A percentile compares a stretch with the other conserved stretches of the same genome.
phyloP scores from a whole-genome alignment of 1,284 basidiomycete genomes.

The Irpex sp. region DNA sequence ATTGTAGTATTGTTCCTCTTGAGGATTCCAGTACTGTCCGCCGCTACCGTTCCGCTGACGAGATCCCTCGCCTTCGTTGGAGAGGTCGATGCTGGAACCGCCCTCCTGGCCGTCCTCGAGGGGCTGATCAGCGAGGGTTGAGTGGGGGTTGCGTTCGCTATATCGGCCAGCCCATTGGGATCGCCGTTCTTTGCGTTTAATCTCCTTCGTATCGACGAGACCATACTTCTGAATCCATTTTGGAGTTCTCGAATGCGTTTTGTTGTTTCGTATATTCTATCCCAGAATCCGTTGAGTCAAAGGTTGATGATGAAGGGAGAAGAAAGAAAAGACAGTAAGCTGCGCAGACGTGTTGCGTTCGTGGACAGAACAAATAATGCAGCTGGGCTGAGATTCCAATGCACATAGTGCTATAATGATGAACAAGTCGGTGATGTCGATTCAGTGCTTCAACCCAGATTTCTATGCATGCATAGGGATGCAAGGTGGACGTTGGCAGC shows the following conservation, averaged over 20 bases:
- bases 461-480: too few species aligned
- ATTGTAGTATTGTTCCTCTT: constrained; percentile 70
- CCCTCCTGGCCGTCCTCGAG: constrained; percentile 76
- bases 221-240: constrained; percentile 93
- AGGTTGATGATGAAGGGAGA: constrained; percentile 4
- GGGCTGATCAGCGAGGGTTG: constrained; percentile 67
- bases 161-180: constrained; percentile 87
- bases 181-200: constrained; percentile 72
- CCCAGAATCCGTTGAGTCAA: background rate
- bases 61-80: constrained; percentile 33
- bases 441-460: too few species aligned
- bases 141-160: constrained; percentile 76
- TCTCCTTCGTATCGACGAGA: constrained; percentile 75
- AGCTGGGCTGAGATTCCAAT: too few species aligned
- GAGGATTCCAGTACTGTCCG: constrained; percentile 56
- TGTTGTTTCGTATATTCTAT: constrained; percentile 94
- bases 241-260: constrained; percentile 85
- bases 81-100: constrained; percentile 42
- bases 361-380: too few species aligned
- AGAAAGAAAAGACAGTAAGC: background rate
- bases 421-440: too few species aligned
- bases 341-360: too few species aligned
- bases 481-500: too few species aligned
- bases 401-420: too few species aligned
- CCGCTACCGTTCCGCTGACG: constrained; percentile 27